Evolutionary conservation across 164 flowering plant species (phyloP).

Genomic region (Chimonanthus salicifolius): DNA sequence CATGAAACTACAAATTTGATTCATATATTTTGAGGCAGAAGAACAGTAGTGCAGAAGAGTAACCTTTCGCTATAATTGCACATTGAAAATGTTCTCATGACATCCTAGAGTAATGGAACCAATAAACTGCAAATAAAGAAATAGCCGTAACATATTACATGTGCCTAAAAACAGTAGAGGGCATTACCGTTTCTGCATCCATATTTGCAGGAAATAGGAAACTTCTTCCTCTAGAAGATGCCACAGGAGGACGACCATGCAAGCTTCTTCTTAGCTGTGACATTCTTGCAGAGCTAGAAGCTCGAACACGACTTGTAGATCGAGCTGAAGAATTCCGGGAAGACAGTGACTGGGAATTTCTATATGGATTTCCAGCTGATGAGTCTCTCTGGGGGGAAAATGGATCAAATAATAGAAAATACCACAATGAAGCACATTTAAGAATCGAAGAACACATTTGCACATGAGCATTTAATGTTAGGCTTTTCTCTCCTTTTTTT

Average conservation of each 20-base stretch:
- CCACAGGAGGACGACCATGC: conserved; percentile 25
- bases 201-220: conserved; percentile 53
- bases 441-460: background rate
- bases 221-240: conserved; percentile 30
- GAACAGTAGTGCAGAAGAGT: background rate
- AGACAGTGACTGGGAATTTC: conserved; percentile 30
- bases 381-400: conserved; percentile 30
- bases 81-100: background rate
- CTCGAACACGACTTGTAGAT: conserved; percentile 36
- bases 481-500: background rate
- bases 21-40: background rate
- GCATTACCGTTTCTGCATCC: conserved; percentile 73
- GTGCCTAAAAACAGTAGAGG: background rate
- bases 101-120: background rate
- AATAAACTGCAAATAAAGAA: no score
- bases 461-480: background rate
- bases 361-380: conserved; percentile 22
- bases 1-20: background rate
- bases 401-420: background rate
- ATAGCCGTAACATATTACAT: background rate
- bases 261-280: conserved; percentile 40
- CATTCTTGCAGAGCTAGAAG: conserved; percentile 37
- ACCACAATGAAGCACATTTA: background rate
- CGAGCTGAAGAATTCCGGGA: conserved; percentile 34
- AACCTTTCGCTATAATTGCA: background rate